Base-by-base conservation (phyloP, 2,329 filamentous ascomycete species). In the Alternaria triticimaculans region DNA sequence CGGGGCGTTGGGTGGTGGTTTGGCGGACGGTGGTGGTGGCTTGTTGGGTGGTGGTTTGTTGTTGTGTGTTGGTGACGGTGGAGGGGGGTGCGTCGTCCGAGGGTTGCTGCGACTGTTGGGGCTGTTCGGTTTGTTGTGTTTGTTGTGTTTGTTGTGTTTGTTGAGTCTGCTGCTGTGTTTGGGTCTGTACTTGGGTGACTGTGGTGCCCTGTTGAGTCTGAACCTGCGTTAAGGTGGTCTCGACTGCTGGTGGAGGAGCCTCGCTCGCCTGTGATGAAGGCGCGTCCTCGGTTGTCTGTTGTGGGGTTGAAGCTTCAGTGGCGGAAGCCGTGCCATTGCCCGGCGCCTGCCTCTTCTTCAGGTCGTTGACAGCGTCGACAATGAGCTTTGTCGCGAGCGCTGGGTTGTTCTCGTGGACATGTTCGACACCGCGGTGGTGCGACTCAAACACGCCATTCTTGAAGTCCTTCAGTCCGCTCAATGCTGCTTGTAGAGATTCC, bases 381-480 rank as follows among this genome's bases (percentile, higher is more conserved):
- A 90, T 84, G 66, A 92, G 82, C 62, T 87, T 86, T 10, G 85
- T 87, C 18, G 89, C 89, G 41, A 92, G 82, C 41, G 85, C 83
- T 21, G 88, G 85, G 73, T 92, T 86, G 67, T 86, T 85, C 46
- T 83, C 82, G 79, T 89, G 86, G 26, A 91, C 84, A 33, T 86
- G 87, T 76, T 91, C 87, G 58, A 91, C 83, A 25, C 89, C 89
- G 11, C 85, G 83, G 68, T 84, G 85, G 72, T 91, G 90, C 66
- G 88, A 87, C 66, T 87, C 84, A 77, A 89, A 92, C 60, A 92
- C 85, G 62, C 90, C 90, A 74, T 92, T 87, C 75, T 88, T 86
- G 80, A 89, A 92, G 73, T 87, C 87, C 51, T 85, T 84, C 49
- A 87, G 86, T 65, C 85, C 82, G 77, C 92, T 89, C 30, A 94